These are phyloP conservation scores for Rhodotorula babjevae DNA, from an alignment of 768 basidiomycete genomes.

Conservation along the genomic window DNA sequence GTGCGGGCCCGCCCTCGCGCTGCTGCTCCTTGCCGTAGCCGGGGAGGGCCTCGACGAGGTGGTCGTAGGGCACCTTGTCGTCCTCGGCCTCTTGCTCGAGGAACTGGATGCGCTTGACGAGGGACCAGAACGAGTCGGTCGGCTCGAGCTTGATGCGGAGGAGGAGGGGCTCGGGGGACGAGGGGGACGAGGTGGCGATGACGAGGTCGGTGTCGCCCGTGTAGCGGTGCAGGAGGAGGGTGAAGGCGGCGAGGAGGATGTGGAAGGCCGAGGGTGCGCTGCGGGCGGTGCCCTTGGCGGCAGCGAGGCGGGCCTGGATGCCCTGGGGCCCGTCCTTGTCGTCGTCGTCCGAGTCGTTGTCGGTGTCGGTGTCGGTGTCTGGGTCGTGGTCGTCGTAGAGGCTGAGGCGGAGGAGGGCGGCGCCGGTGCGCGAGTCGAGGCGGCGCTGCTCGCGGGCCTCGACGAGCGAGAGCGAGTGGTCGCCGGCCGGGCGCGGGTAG, in stretches of 20 bases:
- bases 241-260: constrained; percentile 84
- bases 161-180: constrained; percentile 72
- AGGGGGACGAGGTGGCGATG: constrained; percentile 74
- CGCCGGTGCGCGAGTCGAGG: constrained; percentile 65
- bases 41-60: constrained; percentile 61
- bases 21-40: constrained; percentile 40
- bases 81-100: constrained; percentile 75
- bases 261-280: constrained; percentile 71
- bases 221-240: constrained; percentile 83
- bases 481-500: constrained; percentile 74
- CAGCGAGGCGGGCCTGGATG: constrained; percentile 13
- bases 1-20: constrained; percentile 55
- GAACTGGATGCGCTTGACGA: constrained; percentile 77
- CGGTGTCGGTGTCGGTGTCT: constrained; percentile 52
- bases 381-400: constrained; percentile 64
- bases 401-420: constrained; percentile 63
- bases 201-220: constrained; percentile 92
- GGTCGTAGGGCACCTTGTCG: constrained; percentile 76
- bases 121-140: constrained; percentile 78
- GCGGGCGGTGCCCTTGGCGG: neutral
- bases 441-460: constrained; percentile 72
- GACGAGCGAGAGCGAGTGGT: constrained; percentile 59
- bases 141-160: constrained; percentile 78
- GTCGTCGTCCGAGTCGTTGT: constrained; percentile 50
- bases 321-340: neutral